These are phyloP conservation scores for Penicillium sp. DNA, from an alignment of 2,329 filamentous ascomycete species.

Conservation along the genomic window DNA sequence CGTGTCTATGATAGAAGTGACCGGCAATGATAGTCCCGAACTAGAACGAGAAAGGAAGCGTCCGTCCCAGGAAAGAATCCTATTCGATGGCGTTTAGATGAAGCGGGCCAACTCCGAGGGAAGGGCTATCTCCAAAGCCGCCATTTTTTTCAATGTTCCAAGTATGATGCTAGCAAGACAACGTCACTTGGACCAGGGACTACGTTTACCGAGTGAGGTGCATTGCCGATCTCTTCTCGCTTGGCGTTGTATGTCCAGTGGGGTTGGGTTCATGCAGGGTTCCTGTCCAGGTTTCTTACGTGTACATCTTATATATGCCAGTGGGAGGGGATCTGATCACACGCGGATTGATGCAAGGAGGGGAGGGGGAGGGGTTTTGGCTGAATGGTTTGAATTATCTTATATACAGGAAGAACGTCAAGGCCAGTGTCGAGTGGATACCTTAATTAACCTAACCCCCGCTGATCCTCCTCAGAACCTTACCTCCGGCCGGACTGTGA, in stretches of 20 bases:
- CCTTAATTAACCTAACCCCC: not conserved
- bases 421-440: not conserved
- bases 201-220: slow-evolving; percentile 1
- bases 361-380: not conserved
- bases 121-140: not conserved
- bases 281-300: not conserved
- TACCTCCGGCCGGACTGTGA: slow-evolving; percentile 22
- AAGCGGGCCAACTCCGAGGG: not conserved
- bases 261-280: slow-evolving; percentile 14
- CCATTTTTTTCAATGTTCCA: not conserved
- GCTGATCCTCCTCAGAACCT: slow-evolving; percentile 14
- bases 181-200: not conserved
- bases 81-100: not conserved
- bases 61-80: not conserved
- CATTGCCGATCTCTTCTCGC: slow-evolving; percentile 9
- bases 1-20: not conserved
- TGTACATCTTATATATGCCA: not conserved
- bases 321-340: not conserved
- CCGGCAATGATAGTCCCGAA: not conserved
- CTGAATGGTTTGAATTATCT: not conserved
- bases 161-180: not conserved
- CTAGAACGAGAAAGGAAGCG: not conserved
- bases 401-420: not conserved
- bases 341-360: not conserved
- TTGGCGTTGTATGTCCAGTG: slow-evolving; percentile 3